These are phyloP conservation scores for Globisporangium abappressorium DNA, from an alignment of 352 stramenopile genomes.

Conservation along the genomic window DNA sequence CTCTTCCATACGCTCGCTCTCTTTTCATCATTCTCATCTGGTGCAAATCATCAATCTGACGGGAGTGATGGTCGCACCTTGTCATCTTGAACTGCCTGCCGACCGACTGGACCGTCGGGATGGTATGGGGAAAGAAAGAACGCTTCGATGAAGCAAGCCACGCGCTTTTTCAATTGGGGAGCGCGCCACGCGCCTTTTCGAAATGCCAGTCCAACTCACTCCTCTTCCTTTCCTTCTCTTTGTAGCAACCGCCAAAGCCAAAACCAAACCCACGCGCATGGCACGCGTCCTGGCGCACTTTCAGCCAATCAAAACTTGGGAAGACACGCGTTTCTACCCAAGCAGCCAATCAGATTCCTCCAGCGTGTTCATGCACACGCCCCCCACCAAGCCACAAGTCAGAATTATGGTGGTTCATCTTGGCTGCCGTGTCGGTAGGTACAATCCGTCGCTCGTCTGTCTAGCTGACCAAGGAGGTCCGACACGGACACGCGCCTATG, in stretches of 20 bases:
- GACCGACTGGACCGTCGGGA: constrained; percentile 1
- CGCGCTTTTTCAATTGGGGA: background rate
- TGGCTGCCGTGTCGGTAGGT: background rate
- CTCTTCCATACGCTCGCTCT: background rate
- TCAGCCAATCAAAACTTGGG: background rate
- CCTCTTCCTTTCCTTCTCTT: background rate
- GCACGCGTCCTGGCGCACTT: background rate
- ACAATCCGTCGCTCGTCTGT: background rate
- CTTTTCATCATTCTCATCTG: background rate
- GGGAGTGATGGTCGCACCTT: background rate
- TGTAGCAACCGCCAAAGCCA: background rate
- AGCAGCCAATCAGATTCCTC: background rate
- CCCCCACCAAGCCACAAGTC: background rate
- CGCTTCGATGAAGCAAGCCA: background rate
- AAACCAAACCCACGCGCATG: background rate
- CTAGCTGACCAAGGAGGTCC: constrained; percentile 4
- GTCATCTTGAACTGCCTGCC: background rate
- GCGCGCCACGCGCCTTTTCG: constrained; percentile 1
- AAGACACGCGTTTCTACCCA: background rate
- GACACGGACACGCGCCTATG: background rate
- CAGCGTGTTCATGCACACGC: background rate
- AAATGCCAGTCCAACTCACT: background rate
- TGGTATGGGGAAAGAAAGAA: background rate
- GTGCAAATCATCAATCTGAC: background rate
- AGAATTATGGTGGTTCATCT: constrained; percentile 3